Conservation (phyloP, 169 alveolate species). For the Ichthyophthirius multifiliis region DNA sequence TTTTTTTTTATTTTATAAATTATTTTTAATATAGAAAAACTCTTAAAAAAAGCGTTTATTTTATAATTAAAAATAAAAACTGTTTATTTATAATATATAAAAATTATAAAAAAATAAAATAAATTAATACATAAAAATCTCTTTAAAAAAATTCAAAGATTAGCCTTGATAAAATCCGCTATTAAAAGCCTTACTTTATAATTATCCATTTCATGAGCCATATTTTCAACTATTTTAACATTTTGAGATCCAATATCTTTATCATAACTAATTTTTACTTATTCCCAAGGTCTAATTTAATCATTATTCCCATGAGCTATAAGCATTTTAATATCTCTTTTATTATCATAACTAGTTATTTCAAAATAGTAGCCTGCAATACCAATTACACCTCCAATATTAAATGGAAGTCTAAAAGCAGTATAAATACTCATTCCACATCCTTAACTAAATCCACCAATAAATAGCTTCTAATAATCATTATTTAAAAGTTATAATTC, state of each 20-base stretch:
- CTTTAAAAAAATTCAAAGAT: too few relatives aligned
- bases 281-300: not conserved
- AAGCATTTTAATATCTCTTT: not conserved
- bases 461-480: not conserved
- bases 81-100: too few relatives aligned
- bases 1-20: too few relatives aligned
- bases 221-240: not conserved
- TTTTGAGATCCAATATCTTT: not conserved
- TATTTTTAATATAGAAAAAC: too few relatives aligned
- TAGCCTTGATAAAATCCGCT: not conserved
- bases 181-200: not conserved
- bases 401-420: not conserved
- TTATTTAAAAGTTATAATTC: not conserved
- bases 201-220: not conserved
- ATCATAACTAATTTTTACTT: conserved; percentile 1
- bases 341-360: not conserved
- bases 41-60: too few relatives aligned
- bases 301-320: not conserved
- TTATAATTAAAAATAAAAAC: too few relatives aligned
- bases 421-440: conserved; percentile 4
- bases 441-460: conserved; percentile 7
- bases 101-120: too few relatives aligned
- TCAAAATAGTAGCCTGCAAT: conserved; percentile 17
- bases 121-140: too few relatives aligned
- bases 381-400: conserved; percentile 14